phyloP scores from a whole-genome alignment of 495 filamentous ascomycete genomes.

The Astrothelium subdiscretum region DNA sequence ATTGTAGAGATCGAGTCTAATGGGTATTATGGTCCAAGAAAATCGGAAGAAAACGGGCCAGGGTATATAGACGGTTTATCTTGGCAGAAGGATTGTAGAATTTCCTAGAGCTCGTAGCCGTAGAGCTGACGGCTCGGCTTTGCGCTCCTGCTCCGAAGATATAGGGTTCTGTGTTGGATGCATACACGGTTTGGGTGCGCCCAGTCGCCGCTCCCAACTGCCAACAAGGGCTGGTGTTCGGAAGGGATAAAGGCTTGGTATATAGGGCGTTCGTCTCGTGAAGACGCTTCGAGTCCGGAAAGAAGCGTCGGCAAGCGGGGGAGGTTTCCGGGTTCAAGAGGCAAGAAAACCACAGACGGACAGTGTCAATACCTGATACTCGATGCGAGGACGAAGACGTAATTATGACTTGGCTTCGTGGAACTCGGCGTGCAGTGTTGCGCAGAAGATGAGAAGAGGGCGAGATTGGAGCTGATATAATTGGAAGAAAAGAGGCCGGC shows the following conservation, averaged over 20 bases:
- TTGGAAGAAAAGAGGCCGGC: neutral
- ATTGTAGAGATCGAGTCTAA: neutral
- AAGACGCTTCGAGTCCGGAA: neutral
- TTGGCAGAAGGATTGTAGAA: conserved; percentile 6
- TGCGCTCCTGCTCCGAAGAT: neutral
- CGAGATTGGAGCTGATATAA: neutral
- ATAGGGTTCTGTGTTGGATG: conserved; percentile 17
- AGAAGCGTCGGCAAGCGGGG: neutral
- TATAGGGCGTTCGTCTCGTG: neutral
- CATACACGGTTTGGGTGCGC: conserved; percentile 39
- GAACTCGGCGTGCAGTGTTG: neutral
- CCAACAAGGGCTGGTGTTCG: neutral
- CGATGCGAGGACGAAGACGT: neutral
- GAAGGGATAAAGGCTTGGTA: neutral
- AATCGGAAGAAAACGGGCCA: neutral
- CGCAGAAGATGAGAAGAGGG: neutral
- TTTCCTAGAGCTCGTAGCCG: neutral
- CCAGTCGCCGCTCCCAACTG: conserved; percentile 41
- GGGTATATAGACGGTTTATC: neutral
- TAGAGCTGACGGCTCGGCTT: neutral
- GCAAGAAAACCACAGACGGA: neutral
- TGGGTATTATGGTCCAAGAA: too few relatives aligned
- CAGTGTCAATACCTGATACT: neutral
- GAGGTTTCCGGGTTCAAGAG: neutral
- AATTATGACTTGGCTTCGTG: too few relatives aligned